These are phyloP conservation scores for Kwoniella europaea DNA, from an alignment of 768 basidiomycete genomes.

Conservation along the genomic window DNA sequence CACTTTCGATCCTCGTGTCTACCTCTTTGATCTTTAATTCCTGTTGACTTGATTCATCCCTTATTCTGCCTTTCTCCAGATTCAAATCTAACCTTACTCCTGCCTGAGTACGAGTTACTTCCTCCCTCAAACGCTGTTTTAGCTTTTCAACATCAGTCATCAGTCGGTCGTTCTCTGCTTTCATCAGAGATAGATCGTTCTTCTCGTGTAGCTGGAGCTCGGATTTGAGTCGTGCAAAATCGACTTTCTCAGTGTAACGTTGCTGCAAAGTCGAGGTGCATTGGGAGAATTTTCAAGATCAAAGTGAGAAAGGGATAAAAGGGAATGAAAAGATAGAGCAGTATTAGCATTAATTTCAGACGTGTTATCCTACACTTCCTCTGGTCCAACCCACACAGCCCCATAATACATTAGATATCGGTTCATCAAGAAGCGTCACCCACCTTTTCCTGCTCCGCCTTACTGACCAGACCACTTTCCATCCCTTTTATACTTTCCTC, in stretches of 20 bases:
- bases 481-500: slow-evolving; percentile 96
- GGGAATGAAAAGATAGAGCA: not conserved
- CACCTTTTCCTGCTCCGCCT: slow-evolving; percentile 95
- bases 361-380: no score
- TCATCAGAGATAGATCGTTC: slow-evolving; percentile 93
- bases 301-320: no score
- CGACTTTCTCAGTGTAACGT: slow-evolving; percentile 66
- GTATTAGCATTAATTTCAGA: not conserved
- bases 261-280: slow-evolving; percentile 33
- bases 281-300: no score
- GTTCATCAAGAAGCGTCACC: no score
- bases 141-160: slow-evolving; percentile 89
- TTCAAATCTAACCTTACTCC: slow-evolving; percentile 94
- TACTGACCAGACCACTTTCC: slow-evolving; percentile 94
- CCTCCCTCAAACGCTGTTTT: slow-evolving; percentile 88
- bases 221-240: slow-evolving; percentile 94
- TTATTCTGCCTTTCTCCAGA: slow-evolving; percentile 86
- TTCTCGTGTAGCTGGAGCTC: slow-evolving; percentile 95
- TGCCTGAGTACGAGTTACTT: slow-evolving; percentile 87
- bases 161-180: slow-evolving; percentile 93
- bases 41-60: slow-evolving; percentile 88
- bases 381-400: no score
- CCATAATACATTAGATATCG: no score
- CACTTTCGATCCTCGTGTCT: slow-evolving; percentile 94
- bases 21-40: slow-evolving; percentile 97